phyloP scores from a whole-genome alignment of 176 grass and related monocot species.

The Eragrostis curvula region DNA sequence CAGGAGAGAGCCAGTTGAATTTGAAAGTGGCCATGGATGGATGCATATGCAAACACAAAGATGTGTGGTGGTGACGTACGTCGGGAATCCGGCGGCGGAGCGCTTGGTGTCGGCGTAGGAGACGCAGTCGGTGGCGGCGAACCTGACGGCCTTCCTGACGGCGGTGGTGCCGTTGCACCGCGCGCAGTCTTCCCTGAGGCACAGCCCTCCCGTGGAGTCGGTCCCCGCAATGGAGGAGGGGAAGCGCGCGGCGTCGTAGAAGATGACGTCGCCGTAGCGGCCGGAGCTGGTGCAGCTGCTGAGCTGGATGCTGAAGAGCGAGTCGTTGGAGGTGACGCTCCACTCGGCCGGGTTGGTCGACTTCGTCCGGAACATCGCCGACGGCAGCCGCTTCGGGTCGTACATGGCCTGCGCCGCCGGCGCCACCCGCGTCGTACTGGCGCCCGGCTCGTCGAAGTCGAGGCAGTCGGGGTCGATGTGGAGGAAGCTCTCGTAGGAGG shows the following conservation, averaged over 20 bases:
- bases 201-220: slow-evolving; percentile 6
- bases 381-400: slow-evolving; percentile 42
- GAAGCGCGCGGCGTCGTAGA: slow-evolving; percentile 34
- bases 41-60: not conserved
- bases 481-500: slow-evolving; percentile 46
- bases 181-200: slow-evolving; percentile 16
- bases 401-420: slow-evolving; percentile 42
- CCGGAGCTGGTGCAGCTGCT: slow-evolving; percentile 6
- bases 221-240: not conserved
- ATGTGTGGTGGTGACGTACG: not conserved
- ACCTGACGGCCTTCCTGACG: slow-evolving; percentile 43
- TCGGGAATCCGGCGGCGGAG: not conserved
- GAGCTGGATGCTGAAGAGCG: slow-evolving; percentile 56
- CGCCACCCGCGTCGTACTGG: not conserved
- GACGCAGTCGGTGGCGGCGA: slow-evolving; percentile 15
- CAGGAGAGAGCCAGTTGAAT: not conserved
- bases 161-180: slow-evolving; percentile 1
- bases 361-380: slow-evolving; percentile 40
- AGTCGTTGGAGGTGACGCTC: slow-evolving; percentile 45
- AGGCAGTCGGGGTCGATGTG: slow-evolving; percentile 17
- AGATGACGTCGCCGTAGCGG: slow-evolving; percentile 32
- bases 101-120: slow-evolving; percentile 17
- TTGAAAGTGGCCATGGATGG: not conserved
- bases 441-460: not conserved
- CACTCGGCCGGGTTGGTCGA: slow-evolving; percentile 37